phyloP scores from a whole-genome alignment of 2,329 filamentous ascomycete genomes.

The Neofusicoccum ribis region DNA sequence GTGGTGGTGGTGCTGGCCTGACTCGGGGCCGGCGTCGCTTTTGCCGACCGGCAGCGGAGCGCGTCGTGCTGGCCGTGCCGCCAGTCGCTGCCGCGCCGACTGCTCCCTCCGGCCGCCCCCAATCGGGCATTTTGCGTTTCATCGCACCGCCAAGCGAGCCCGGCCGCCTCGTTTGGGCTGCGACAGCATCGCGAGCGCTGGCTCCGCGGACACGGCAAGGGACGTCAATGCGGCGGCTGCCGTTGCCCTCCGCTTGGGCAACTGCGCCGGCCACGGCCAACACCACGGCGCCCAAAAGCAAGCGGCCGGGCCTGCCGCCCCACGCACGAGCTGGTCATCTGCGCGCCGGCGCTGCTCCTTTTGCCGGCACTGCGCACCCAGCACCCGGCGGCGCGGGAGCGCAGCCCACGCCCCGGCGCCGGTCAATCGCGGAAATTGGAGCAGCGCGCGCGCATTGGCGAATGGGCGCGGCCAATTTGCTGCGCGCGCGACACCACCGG shows the following conservation, averaged over 20 bases:
- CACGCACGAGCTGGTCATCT: constrained; percentile 15
- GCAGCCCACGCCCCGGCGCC: neutral
- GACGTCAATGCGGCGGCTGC: neutral
- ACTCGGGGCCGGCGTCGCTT: neutral
- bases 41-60: neutral
- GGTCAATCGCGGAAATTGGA: constrained; percentile 15
- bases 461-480: constrained; percentile 5
- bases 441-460: neutral
- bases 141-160: constrained; percentile 6
- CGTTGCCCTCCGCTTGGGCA: neutral
- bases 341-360: constrained; percentile 3
- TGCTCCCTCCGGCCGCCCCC: too few species aligned
- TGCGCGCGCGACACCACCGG: neutral
- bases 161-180: constrained; percentile 2
- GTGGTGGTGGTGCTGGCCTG: neutral
- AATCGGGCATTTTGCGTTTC: neutral
- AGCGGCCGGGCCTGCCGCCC: neutral
- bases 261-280: neutral
- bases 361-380: constrained; percentile 5
- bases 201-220: neutral
- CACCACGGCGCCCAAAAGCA: constrained; percentile 5
- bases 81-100: too few species aligned
- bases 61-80: too few species aligned
- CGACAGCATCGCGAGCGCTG: neutral
- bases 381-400: constrained; percentile 7